phyloP scores from a whole-genome alignment of 1,139 yeast genomes.

The Pichia kudriavzevii region DNA sequence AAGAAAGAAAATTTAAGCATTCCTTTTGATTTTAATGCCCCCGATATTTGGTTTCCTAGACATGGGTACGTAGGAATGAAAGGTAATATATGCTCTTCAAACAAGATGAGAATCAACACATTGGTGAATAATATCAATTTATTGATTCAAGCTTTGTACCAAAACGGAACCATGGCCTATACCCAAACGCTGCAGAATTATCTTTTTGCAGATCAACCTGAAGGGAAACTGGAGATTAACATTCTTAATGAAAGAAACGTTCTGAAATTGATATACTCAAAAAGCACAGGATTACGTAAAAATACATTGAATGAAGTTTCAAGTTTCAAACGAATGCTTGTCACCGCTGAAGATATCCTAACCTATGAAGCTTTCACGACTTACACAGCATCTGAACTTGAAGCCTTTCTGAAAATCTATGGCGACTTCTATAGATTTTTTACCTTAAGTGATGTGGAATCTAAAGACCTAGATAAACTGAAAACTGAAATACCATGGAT shows the following conservation, averaged over 20 bases:
- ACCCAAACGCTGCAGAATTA: constrained; percentile 9
- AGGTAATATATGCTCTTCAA: constrained; percentile 29
- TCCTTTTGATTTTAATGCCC: constrained; percentile 19
- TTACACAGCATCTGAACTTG: constrained; percentile 45
- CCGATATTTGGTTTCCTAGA: constrained; percentile 28
- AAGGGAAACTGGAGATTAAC: constrained; percentile 6
- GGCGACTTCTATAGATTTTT: constrained; percentile 37
- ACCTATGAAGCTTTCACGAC: constrained; percentile 53
- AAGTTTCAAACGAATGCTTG: constrained; percentile 6
- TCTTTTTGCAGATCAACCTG: constrained; percentile 8
- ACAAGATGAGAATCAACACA: constrained; percentile 28
- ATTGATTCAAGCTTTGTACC: constrained; percentile 29
- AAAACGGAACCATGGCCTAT: constrained; percentile 13
- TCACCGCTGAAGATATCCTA: constrained; percentile 33
- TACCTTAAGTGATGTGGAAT: constrained; percentile 38
- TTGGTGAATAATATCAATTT: constrained; percentile 18
- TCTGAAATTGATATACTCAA: constrained; percentile 29
- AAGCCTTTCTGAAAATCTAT: constrained; percentile 29
- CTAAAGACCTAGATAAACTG: constrained; percentile 31
- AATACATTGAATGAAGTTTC: constrained; percentile 1
- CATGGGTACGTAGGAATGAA: constrained; percentile 29
- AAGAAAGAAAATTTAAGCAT: constrained; percentile 22
- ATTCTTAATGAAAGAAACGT: constrained; percentile 23
- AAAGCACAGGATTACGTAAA: constrained; percentile 29
- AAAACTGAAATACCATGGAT: constrained; percentile 13